Conservation (phyloP, 805 yeast genomes). For the Kodamaea hsintzibuensis region DNA sequence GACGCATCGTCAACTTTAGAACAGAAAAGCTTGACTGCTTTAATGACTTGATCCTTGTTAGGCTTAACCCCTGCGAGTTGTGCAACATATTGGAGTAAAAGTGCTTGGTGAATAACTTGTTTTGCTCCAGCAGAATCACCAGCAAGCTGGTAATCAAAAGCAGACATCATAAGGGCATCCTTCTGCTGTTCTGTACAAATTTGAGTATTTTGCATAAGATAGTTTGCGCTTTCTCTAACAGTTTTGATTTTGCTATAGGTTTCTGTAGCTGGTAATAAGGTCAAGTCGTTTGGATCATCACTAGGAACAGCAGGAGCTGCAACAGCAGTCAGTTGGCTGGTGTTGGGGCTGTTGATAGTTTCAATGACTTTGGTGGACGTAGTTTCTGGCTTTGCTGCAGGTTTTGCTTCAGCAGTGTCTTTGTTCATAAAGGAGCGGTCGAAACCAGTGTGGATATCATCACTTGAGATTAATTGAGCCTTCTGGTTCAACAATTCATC, state of each 20-base stretch:
- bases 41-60: conserved; percentile 30
- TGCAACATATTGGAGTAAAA: conserved; percentile 71
- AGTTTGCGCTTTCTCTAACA: conserved; percentile 50
- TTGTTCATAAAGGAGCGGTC: conserved; percentile 81
- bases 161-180: conserved; percentile 89
- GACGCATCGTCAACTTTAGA: conserved; percentile 52
- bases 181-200: conserved; percentile 83
- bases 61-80: conserved; percentile 40
- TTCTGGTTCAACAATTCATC: conserved; percentile 70
- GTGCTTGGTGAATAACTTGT: conserved; percentile 76
- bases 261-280: conserved; percentile 52
- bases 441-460: conserved; percentile 90
- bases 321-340: background rate
- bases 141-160: conserved; percentile 78
- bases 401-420: conserved; percentile 28
- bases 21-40: conserved; percentile 65
- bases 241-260: conserved; percentile 60
- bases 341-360: conserved; percentile 29
- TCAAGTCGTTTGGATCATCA: conserved; percentile 7
- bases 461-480: conserved; percentile 75
- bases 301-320: conserved; percentile 10
- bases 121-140: conserved; percentile 56
- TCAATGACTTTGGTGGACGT: conserved; percentile 19
- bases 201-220: conserved; percentile 57
- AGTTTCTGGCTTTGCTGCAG: conserved; percentile 10